Evolutionary conservation across 2,329 filamentous ascomycete species (phyloP).

Genomic region (Cryphonectria carpinicola): DNA sequence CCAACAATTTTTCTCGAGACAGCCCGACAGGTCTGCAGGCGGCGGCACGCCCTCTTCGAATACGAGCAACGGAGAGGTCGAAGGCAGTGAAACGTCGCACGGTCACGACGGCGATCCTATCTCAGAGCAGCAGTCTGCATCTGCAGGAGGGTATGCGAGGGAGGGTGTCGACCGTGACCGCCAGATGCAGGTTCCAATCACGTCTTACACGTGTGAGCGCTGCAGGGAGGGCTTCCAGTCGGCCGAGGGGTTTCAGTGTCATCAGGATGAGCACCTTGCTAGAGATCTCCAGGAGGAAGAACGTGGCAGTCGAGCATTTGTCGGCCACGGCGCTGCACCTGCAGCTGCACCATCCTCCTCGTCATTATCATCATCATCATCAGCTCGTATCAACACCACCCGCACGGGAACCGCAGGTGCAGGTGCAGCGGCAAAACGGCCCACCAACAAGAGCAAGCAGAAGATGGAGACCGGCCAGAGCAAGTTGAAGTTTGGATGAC

Average conservation of each 20-base stretch:
- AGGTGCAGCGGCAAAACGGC: constrained; percentile 46
- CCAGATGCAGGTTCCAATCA: constrained; percentile 41
- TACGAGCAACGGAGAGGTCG: constrained; percentile 33
- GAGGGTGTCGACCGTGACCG: constrained; percentile 33
- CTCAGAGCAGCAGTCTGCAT: constrained; percentile 17
- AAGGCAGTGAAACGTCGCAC: constrained; percentile 34
- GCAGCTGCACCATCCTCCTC: constrained; percentile 18
- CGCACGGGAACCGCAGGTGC: constrained; percentile 33
- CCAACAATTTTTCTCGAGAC: constrained; percentile 59
- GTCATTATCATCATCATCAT: constrained; percentile 33
- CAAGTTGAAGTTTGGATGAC: constrained; percentile 62
- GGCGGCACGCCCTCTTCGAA: constrained; percentile 39
- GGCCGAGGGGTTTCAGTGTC: constrained; percentile 67
- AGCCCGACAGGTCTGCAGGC: constrained; percentile 17
- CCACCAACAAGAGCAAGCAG: constrained; percentile 41
- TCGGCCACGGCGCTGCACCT: constrained; percentile 37
- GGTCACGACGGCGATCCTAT: constrained; percentile 28
- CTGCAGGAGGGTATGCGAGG: constrained; percentile 28
- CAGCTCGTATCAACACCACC: constrained; percentile 37
- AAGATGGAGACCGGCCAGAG: constrained; percentile 62
- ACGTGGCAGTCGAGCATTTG: constrained; percentile 54
- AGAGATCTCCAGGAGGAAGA: constrained; percentile 77
- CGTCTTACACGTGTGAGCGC: constrained; percentile 59
- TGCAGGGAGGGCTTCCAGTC: constrained; percentile 67
- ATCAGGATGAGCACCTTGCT: constrained; percentile 94